phyloP scores from a whole-genome alignment of 1,284 basidiomycete genomes.

The Fomes fomentarius region DNA sequence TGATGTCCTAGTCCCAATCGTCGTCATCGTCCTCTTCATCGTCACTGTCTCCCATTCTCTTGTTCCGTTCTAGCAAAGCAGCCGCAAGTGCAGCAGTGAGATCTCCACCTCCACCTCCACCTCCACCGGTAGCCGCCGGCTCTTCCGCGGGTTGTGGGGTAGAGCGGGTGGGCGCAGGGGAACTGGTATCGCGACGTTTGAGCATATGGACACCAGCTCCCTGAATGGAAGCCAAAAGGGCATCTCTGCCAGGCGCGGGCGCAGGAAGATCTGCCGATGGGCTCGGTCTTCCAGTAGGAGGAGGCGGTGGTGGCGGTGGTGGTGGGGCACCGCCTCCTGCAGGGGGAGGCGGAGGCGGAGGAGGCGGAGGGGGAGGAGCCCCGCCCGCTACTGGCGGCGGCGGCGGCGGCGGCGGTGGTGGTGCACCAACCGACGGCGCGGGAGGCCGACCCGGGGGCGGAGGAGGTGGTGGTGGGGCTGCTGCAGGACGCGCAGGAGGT shows the following conservation, averaged over 20 bases:
- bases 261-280: constrained; percentile 30
- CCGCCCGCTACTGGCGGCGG: constrained; percentile 41
- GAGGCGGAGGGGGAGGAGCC: constrained; percentile 35
- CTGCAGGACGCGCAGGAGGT: constrained; percentile 36
- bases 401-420: constrained; percentile 41
- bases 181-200: constrained; percentile 58
- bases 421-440: constrained; percentile 34
- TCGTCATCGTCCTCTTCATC: constrained; percentile 91
- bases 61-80: constrained; percentile 79
- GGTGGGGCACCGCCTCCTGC: constrained; percentile 36
- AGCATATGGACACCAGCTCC: constrained; percentile 74
- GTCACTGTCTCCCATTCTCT: constrained; percentile 88
- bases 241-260: constrained; percentile 53
- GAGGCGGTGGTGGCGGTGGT: constrained; percentile 39
- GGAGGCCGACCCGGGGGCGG: constrained; percentile 38
- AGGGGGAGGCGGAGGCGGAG: constrained; percentile 39
- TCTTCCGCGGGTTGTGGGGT: constrained; percentile 46
- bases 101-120: constrained; percentile 52
- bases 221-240: constrained; percentile 70
- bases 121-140: constrained; percentile 38
- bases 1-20: constrained; percentile 73
- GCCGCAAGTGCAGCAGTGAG: constrained; percentile 69
- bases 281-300: constrained; percentile 36
- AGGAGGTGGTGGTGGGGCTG: constrained; percentile 39
- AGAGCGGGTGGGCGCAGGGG: constrained; percentile 39